Evolutionary conservation across 352 stramenopile species (phyloP).

Genomic region (Pythium sp.): DNA sequence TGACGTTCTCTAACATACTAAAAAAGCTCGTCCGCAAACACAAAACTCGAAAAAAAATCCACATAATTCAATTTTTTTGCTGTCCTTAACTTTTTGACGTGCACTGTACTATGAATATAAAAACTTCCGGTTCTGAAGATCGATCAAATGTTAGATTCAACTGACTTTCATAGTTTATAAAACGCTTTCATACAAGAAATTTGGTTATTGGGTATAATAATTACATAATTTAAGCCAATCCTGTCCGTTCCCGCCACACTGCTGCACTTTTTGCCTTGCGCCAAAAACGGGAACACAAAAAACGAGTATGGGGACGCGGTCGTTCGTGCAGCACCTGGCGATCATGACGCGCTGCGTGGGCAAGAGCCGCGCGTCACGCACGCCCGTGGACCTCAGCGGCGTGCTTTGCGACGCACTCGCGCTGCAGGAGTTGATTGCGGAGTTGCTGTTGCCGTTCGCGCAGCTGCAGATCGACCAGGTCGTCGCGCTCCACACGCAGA

Average conservation of each 20-base stretch:
- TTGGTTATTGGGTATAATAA: background rate
- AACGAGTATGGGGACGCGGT: background rate
- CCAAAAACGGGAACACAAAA: background rate
- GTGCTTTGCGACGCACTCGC: constrained; percentile 31
- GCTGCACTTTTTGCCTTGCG: background rate
- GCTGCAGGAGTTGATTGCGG: constrained; percentile 33
- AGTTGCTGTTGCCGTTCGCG: constrained; percentile 44
- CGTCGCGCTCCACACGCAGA: constrained; percentile 38
- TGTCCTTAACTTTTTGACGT: too few species aligned
- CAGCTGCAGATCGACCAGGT: constrained; percentile 41
- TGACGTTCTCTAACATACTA: too few species aligned
- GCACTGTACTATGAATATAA: too few species aligned
- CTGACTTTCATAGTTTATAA: background rate
- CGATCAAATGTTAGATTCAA: background rate
- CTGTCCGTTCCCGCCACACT: background rate
- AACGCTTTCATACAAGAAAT: background rate
- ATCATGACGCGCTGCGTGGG: constrained; percentile 35
- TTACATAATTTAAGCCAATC: background rate
- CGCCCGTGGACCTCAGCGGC: constrained; percentile 35
- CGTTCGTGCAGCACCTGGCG: constrained; percentile 42
- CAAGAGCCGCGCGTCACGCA: constrained; percentile 26
- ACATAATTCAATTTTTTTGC: too few species aligned
- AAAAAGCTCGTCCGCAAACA: too few species aligned
- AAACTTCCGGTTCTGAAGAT: too few species aligned
- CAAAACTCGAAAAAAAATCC: too few species aligned